phyloP scores from a whole-genome alignment of 2,329 filamentous ascomycete species.

The Hortaea werneckii region DNA sequence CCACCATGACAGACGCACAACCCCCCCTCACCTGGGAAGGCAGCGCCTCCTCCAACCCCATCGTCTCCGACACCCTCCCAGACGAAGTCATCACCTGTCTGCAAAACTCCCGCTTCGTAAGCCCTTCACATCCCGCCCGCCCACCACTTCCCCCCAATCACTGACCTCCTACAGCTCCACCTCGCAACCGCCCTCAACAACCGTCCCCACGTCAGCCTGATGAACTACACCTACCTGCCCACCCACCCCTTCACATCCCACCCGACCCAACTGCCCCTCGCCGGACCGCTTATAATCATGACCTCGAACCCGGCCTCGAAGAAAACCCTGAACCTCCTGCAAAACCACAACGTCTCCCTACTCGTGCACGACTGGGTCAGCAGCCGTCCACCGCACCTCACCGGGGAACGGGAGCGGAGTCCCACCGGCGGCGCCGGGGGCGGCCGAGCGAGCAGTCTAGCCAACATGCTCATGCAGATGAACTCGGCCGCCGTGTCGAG shows the following conservation, averaged over 20 bases:
- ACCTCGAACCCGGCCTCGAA: slow-evolving; percentile 73
- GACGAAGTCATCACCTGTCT: slow-evolving; percentile 81
- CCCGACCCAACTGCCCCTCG: slow-evolving; percentile 47
- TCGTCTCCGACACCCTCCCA: slow-evolving; percentile 60
- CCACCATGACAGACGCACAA: slow-evolving; percentile 6
- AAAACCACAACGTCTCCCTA: slow-evolving; percentile 79
- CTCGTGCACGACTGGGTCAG: slow-evolving; percentile 99
- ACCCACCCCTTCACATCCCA: slow-evolving; percentile 34
- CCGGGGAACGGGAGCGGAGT: slow-evolving; percentile 43
- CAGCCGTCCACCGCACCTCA: slow-evolving; percentile 68
- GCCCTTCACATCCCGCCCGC: slow-evolving; percentile 19
- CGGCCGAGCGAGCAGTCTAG: slow-evolving; percentile 60
- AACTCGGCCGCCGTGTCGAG: slow-evolving; percentile 80
- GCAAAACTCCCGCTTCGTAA: slow-evolving; percentile 87
- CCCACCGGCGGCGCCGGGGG: slow-evolving; percentile 40
- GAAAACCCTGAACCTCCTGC: slow-evolving; percentile 70
- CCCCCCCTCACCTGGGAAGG: slow-evolving; percentile 24
- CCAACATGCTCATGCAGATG: slow-evolving; percentile 75
- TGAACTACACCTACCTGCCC: slow-evolving; percentile 98
- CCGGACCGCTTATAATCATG: slow-evolving; percentile 63
- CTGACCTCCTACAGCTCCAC: slow-evolving; percentile 58
- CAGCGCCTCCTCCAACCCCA: slow-evolving; percentile 63
- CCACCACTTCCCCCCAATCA: not conserved
- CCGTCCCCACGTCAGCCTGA: slow-evolving; percentile 83
- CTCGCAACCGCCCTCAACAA: slow-evolving; percentile 81